These are phyloP conservation scores for Globisporangium recalcitrans DNA, from an alignment of 352 stramenopile genomes.

Conservation along the genomic window DNA sequence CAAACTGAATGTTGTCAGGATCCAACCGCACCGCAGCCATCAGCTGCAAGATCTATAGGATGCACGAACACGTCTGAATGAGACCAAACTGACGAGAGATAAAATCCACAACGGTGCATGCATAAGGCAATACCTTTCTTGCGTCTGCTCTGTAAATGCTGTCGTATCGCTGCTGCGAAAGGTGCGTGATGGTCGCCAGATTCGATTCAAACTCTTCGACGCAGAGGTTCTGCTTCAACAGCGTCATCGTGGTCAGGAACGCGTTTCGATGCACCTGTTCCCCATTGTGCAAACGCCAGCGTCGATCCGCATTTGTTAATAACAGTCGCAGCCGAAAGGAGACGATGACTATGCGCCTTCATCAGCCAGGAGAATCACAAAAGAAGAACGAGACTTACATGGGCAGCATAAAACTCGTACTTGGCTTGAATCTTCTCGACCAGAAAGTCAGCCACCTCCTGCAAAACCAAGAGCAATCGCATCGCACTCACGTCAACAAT, in stretches of 20 bases:
- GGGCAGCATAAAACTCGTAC: constrained; percentile 75
- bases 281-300: background rate
- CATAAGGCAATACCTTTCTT: constrained; percentile 38
- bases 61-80: background rate
- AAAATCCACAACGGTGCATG: background rate
- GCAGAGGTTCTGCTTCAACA: constrained; percentile 78
- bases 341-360: background rate
- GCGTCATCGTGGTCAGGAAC: constrained; percentile 54
- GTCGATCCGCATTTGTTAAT: background rate
- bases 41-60: constrained; percentile 57
- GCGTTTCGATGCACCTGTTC: constrained; percentile 74
- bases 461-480: background rate
- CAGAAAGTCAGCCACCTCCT: constrained; percentile 78
- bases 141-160: constrained; percentile 78
- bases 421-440: constrained; percentile 82
- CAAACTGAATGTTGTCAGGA: constrained; percentile 72
- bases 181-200: constrained; percentile 69
- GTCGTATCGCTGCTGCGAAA: constrained; percentile 81
- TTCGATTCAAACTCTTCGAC: constrained; percentile 79
- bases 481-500: background rate
- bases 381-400: constrained; percentile 27
- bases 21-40: constrained; percentile 76
- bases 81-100: background rate
- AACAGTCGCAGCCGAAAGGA: background rate
- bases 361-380: constrained; percentile 2